Evolutionary conservation across 495 filamentous ascomycete genomes (phyloP).

Genomic region (Podospora fimiseda): DNA sequence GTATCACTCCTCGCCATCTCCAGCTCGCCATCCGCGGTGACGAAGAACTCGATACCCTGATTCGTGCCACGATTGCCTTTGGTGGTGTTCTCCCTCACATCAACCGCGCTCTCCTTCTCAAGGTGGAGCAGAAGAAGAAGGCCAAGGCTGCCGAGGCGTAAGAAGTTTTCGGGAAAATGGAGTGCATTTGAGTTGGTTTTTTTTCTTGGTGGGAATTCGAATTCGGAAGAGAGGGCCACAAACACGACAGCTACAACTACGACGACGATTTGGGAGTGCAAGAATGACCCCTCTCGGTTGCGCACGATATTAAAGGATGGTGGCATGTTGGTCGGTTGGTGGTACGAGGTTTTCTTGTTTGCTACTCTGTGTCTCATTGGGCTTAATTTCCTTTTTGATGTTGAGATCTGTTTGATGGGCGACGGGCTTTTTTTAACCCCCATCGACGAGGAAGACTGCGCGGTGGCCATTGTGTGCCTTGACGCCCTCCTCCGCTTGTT

Average conservation of each 20-base stretch:
- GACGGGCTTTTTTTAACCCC: too few species aligned
- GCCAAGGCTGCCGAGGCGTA: slow-evolving; percentile 59
- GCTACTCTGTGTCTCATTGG: background rate
- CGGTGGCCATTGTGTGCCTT: too few species aligned
- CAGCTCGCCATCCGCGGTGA: slow-evolving; percentile 98
- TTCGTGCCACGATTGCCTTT: slow-evolving; percentile 95
- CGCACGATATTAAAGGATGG: background rate
- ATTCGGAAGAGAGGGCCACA: background rate
- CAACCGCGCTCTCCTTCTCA: slow-evolving; percentile 93
- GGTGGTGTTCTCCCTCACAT: slow-evolving; percentile 98
- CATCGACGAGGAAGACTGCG: background rate
- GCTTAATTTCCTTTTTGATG: slow-evolving; percentile 8
- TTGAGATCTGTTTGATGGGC: background rate
- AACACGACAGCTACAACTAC: too few species aligned
- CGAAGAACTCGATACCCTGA: slow-evolving; percentile 95
- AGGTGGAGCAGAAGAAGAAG: slow-evolving; percentile 99
- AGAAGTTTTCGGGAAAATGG: background rate
- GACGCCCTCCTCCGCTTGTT: too few species aligned
- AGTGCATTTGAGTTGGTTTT: background rate
- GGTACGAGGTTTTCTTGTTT: slow-evolving; percentile 8
- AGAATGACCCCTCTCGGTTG: background rate
- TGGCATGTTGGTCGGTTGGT: background rate
- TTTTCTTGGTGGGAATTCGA: background rate
- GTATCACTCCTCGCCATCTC: slow-evolving; percentile 95
- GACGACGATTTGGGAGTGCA: too few species aligned